phyloP scores from a whole-genome alignment of 164 flowering plant genomes.

The Warburgia ugandensis region DNA sequence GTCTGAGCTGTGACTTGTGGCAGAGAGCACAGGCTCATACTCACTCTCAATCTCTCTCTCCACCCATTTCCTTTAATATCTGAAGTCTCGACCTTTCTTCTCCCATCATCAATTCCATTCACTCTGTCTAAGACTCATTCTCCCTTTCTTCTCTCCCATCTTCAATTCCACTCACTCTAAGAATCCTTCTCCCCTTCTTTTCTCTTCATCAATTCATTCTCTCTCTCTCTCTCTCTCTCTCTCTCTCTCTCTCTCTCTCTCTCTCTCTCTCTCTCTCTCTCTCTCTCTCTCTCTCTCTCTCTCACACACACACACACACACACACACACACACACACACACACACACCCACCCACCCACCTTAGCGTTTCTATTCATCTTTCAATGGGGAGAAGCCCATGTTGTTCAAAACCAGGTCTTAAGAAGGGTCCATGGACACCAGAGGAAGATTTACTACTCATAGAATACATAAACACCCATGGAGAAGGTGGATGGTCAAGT shows the following conservation, averaged over 20 bases:
- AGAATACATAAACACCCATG: not conserved
- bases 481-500: conserved; percentile 4
- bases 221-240: too few relatives aligned
- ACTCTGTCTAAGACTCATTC: not conserved
- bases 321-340: not conserved
- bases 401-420: not conserved
- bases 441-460: conserved; percentile 3
- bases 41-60: too few relatives aligned
- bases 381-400: not conserved
- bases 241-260: too few relatives aligned
- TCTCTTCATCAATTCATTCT: too few relatives aligned
- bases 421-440: conserved; percentile 4
- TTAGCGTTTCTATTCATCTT: not conserved
- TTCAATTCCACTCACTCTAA: not conserved
- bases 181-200: too few relatives aligned
- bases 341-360: too few relatives aligned
- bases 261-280: too few relatives aligned
- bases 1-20: too few relatives aligned
- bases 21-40: too few relatives aligned
- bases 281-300: conserved; percentile 8
- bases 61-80: too few relatives aligned
- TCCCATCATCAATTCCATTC: too few relatives aligned
- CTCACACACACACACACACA: not conserved
- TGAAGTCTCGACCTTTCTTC: too few relatives aligned
- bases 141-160: not conserved